Base-by-base conservation (phyloP, 2,329 filamentous ascomycete genomes). In the Colletotrichum lini region DNA sequence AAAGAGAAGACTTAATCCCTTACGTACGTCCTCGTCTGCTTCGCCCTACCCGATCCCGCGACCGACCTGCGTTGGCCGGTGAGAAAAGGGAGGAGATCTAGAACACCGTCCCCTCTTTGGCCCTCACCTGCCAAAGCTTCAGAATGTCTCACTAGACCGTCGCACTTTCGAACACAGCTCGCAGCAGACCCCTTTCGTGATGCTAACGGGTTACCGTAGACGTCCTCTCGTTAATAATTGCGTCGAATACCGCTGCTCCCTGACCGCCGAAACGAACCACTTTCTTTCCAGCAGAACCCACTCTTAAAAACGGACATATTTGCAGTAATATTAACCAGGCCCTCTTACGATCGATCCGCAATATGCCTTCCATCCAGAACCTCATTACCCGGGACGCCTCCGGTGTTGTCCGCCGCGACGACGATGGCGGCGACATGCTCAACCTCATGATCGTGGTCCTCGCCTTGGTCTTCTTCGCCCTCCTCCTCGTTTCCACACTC, bases 371-470 rank as follows among this genome's bases (percentile, higher is more conserved):
- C 57, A 78, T 84, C 75, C 80, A 77, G 71, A 79, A 76, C 63
- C 73, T 84, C 71, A 67, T 83, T 64, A 77, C 82, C 76, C 82
- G 84, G 73, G 79, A 80, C 80, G 75, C 79, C 69, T 76, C 92
- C 74, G 83, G 87, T 76, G 81, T 72, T 18, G 58, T 60, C 59
- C 58, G 68, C 47, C 63, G 71, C 38, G 67, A 83, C 71, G 79
- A 79, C 72, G 84, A 87, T 74, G 83, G 82, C 70, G 83, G 85
- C 76, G 84, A 93, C 75, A 91, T 93, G 84, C 86, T 95, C 80
- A 91, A 94, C 79, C 89, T 97, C 53, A 85, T 98, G 79, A 93
- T 97, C 76, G 88, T 90, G 70, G 88, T 98, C 66, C 86, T 98
- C 76, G 91, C 92, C 73, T 86, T 99, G 56, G 85, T 96, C 76